These are phyloP conservation scores for Colletotrichum graminicola DNA, from an alignment of 2,329 filamentous ascomycete species.

Conservation along the genomic window DNA sequence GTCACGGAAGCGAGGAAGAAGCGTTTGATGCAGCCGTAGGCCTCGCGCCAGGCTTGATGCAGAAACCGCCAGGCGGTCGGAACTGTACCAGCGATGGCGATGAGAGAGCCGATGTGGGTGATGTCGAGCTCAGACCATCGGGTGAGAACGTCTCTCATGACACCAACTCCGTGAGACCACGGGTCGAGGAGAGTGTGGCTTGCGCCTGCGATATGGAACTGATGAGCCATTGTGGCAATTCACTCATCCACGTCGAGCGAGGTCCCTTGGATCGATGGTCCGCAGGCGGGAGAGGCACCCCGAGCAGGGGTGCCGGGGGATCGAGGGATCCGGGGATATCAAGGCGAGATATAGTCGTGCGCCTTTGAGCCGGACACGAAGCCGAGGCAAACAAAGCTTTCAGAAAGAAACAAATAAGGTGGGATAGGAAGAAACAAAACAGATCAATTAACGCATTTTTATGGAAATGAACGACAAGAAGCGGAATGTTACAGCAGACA, in stretches of 20 bases:
- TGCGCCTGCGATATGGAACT: constrained; percentile 38
- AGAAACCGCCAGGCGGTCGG: constrained; percentile 57
- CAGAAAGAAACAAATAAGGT: neutral
- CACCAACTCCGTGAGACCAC: constrained; percentile 49
- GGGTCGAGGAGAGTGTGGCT: constrained; percentile 46
- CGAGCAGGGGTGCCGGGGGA: constrained; percentile 12
- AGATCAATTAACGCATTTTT: constrained; percentile 26
- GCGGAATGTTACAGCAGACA: constrained; percentile 1
- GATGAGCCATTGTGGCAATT: constrained; percentile 31
- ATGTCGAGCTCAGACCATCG: constrained; percentile 61
- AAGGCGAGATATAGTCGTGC: constrained; percentile 1
- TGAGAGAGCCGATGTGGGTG: constrained; percentile 58
- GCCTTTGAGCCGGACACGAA: neutral
- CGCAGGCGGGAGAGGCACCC: neutral
- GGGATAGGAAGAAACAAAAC: neutral
- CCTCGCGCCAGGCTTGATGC: constrained; percentile 52
- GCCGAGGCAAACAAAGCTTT: neutral
- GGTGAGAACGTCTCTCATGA: constrained; percentile 53
- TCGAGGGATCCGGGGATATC: constrained; percentile 9
- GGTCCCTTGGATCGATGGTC: neutral
- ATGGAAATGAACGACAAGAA: constrained; percentile 31
- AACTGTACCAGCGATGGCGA: constrained; percentile 58
- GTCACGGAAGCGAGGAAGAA: constrained; percentile 60
- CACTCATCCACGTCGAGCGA: neutral
- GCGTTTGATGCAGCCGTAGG: constrained; percentile 55